Conservation (phyloP, 306 rosid genomes). For the Glycyrrhiza uralensis region DNA sequence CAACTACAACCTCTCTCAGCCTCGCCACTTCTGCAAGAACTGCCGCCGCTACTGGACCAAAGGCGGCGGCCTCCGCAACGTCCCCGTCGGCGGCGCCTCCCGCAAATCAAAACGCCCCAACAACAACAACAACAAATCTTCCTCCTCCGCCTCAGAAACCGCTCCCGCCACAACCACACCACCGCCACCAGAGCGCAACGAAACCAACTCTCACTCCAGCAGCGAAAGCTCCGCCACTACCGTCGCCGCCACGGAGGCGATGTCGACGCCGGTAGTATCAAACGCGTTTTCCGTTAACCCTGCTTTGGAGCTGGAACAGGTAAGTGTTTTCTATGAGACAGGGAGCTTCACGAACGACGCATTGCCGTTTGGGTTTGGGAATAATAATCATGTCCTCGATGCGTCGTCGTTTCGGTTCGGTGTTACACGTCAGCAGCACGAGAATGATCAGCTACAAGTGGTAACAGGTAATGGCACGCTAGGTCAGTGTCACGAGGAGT, state of each 20-base stretch:
- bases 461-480: background rate
- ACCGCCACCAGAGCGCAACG: conserved; percentile 35
- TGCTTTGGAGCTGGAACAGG: conserved; percentile 4
- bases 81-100: conserved; percentile 83
- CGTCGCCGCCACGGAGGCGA: conserved; percentile 51
- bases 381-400: conserved; percentile 16
- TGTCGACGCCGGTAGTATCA: conserved; percentile 45
- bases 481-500: background rate
- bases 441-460: background rate
- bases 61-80: conserved; percentile 95
- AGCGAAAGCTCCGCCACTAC: conserved; percentile 83
- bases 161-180: background rate
- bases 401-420: conserved; percentile 49
- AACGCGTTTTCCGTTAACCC: conserved; percentile 32
- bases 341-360: conserved; percentile 55
- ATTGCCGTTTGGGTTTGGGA: conserved; percentile 43
- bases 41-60: conserved; percentile 97
- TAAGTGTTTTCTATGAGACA: conserved; percentile 43
- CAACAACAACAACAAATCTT: conserved; percentile 5
- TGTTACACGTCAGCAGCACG: background rate
- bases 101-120: conserved; percentile 73
- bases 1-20: conserved; percentile 93
- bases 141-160: conserved; percentile 17
- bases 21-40: conserved; percentile 89
- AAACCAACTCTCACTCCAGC: conserved; percentile 65